Evolutionary conservation across 208 protist species (phyloP), one percentile per base, ranked within the genome.

Genomic region (Acanthamoeba castellanii): DNA sequence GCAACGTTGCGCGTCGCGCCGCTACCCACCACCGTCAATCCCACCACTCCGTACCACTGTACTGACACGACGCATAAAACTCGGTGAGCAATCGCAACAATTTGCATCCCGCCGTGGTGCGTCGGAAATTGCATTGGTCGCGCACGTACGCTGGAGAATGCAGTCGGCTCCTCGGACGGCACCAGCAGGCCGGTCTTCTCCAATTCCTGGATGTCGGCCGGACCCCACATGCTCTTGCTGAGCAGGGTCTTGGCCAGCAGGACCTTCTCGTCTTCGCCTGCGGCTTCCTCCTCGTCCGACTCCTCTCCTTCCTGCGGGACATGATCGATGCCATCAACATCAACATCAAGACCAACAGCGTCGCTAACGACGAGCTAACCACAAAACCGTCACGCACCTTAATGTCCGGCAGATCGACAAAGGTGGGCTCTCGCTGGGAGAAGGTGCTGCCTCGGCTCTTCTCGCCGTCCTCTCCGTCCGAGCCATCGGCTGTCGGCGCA

Each of bases 221-320:
- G 50, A 5, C 78, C 78, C 78, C 78, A 87, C 78, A 87, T 87
- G 78, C 78, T 87, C 47, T 64, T 87, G 78, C 52, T 87, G 47
- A 87, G 78, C 18, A 87, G 78, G 78, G 78, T 87, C 78, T 87
- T 87, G 50, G 78, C 78, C 30, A 61, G 50, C 22, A 87, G 78
- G 4, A 42, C 78, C 50, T 42, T 27, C 25, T 87, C 78, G 16
- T 57, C 78, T 22, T 87, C 78, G 8, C 32, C 47, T 0, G 47
- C 25, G 6, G 27, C 6, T 47, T 57, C 78, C 50, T 64, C 78
- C 14, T 87, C 78, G 8, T 87, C 76, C 5, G 7, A 9, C 18
- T 32, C 42, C 20, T 84, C 76, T 32, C 55, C 76, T 37, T 84
- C 6, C 25, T 4, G 42, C 25, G 13, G 57, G 11, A 57, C 64